These are phyloP conservation scores for Nakaseomyces sp. DNA, from an alignment of 1,139 yeast genomes.

Conservation along the genomic window DNA sequence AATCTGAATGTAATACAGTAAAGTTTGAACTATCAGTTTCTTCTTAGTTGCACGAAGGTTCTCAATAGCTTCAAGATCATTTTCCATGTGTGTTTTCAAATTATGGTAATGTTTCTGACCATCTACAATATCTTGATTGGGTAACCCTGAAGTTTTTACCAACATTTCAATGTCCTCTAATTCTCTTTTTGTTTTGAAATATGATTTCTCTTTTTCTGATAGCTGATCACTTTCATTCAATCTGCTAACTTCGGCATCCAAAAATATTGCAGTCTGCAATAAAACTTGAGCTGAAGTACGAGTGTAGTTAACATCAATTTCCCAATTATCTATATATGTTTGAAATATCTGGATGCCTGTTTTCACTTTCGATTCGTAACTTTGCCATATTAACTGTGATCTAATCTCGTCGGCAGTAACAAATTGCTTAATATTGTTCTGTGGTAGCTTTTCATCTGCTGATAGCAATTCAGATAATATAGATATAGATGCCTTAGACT, in stretches of 20 bases:
- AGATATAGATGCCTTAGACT: slow-evolving; percentile 16
- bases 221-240: slow-evolving; percentile 40
- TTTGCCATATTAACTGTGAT: slow-evolving; percentile 62
- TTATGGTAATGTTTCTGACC: slow-evolving; percentile 45
- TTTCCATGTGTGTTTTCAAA: slow-evolving; percentile 39
- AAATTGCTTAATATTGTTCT: neutral
- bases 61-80: slow-evolving; percentile 44
- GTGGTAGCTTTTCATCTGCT: neutral
- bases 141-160: slow-evolving; percentile 35
- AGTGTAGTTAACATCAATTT: slow-evolving; percentile 24
- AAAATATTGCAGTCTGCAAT: slow-evolving; percentile 62
- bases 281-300: slow-evolving; percentile 38
- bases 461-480: neutral
- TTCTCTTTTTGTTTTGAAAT: slow-evolving; percentile 38
- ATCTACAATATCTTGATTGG: slow-evolving; percentile 40
- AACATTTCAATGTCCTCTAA: slow-evolving; percentile 41
- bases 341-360: slow-evolving; percentile 50
- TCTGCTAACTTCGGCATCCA: slow-evolving; percentile 56
- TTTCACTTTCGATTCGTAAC: slow-evolving; percentile 60
- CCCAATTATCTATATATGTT: slow-evolving; percentile 43
- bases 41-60: slow-evolving; percentile 34
- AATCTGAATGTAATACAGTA: slow-evolving; percentile 52
- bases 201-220: slow-evolving; percentile 35
- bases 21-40: slow-evolving; percentile 46
- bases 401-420: slow-evolving; percentile 29